These are phyloP conservation scores for Crucibulum cyathiforme DNA, from an alignment of 1,284 basidiomycete genomes.

Conservation along the genomic window DNA sequence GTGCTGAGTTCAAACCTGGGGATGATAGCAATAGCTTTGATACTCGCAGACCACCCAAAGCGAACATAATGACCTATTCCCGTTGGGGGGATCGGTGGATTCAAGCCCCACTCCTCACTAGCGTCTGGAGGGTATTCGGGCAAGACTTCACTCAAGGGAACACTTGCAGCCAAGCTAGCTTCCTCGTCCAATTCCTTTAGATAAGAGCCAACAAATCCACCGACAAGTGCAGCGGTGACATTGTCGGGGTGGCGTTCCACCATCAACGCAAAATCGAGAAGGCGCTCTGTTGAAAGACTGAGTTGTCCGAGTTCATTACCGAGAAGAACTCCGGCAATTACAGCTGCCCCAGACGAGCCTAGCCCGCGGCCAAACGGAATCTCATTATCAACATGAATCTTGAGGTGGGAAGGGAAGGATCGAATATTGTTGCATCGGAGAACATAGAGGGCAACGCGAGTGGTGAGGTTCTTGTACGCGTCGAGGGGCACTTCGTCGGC, in stretches of 20 bases:
- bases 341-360: constrained; percentile 97
- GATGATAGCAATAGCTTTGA: constrained; percentile 95
- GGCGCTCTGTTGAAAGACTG: constrained; percentile 69
- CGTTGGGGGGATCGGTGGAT: constrained; percentile 87
- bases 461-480: constrained; percentile 96
- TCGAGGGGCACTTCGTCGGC: constrained; percentile 91
- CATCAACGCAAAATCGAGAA: constrained; percentile 98
- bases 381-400: constrained; percentile 87
- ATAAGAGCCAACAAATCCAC: constrained; percentile 99
- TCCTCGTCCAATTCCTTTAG: constrained; percentile 87
- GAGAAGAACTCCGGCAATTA: constrained; percentile 94
- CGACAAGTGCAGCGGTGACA: constrained; percentile 95
- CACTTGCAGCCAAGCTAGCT: constrained; percentile 79
- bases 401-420: constrained; percentile 77
- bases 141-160: constrained; percentile 95
- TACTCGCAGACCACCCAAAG: constrained; percentile 87
- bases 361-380: constrained; percentile 98
- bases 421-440: constrained; percentile 83
- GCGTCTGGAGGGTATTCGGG: constrained; percentile 97
- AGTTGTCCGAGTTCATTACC: constrained; percentile 86
- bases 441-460: constrained; percentile 98
- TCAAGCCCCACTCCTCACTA: constrained; percentile 86
- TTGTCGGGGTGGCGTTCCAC: constrained; percentile 99
- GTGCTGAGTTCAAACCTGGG: constrained; percentile 97
- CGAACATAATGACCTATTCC: constrained; percentile 96